These are phyloP conservation scores for Calonectria naviculata DNA, from an alignment of 2,329 filamentous ascomycete genomes.

Conservation along the genomic window DNA sequence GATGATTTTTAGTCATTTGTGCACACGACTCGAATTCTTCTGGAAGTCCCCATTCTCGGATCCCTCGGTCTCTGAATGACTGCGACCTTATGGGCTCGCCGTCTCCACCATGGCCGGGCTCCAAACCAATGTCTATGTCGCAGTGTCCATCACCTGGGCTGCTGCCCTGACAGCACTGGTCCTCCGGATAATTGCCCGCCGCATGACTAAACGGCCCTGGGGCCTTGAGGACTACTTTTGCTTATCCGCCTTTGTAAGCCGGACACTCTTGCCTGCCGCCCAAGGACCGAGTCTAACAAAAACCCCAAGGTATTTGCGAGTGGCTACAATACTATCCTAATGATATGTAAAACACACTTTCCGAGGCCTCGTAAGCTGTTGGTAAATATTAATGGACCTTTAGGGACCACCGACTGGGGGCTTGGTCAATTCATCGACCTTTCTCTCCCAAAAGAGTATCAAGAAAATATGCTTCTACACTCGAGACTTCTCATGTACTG, in stretches of 20 bases:
- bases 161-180: slow-evolving; percentile 29
- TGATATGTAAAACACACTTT: slow-evolving; percentile 27
- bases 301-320: slow-evolving; percentile 27
- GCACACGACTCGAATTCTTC: neutral
- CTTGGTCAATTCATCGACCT: slow-evolving; percentile 31
- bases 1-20: neutral
- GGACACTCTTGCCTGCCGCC: too few relatives aligned
- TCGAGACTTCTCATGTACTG: slow-evolving; percentile 29
- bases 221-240: slow-evolving; percentile 39
- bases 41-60: neutral
- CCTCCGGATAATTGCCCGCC: slow-evolving; percentile 30
- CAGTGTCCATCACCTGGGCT: slow-evolving; percentile 34
- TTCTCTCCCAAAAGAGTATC: neutral
- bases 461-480: neutral
- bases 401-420: slow-evolving; percentile 29
- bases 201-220: slow-evolving; percentile 35
- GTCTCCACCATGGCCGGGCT: slow-evolving; percentile 35
- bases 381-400: neutral
- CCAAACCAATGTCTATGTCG: slow-evolving; percentile 33
- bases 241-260: slow-evolving; percentile 31
- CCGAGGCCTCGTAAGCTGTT: too few relatives aligned
- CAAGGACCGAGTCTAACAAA: neutral
- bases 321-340: slow-evolving; percentile 29
- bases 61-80: neutral
- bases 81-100: slow-evolving; percentile 6